Base-by-base conservation (phyloP, 192 early-diverging fungal species). In the Cladochytrium replicatum region DNA sequence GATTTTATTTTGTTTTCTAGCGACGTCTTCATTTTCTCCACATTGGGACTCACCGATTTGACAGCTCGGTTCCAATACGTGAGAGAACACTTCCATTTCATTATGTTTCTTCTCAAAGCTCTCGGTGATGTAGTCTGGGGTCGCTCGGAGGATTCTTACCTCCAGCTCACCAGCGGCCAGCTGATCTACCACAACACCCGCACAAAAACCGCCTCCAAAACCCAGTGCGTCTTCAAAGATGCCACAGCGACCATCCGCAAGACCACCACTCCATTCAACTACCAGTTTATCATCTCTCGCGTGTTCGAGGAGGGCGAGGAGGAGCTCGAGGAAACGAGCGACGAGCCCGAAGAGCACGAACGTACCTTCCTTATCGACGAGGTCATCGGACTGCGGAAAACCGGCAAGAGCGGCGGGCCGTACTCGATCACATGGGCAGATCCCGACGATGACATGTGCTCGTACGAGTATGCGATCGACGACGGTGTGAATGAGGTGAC, bases 281-380 rank as follows among this genome's bases (percentile, higher is more conserved):
- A 80, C 61, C 76, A 83, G 51, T 62, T 95, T n/a, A 72, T 88
- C 0, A 71, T 82, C n/a, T 74, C 68, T 41, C 78, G 87, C 24
- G 60, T 83, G 6, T 79, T 81, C 50, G 84, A 85, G 6, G 85
- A 90, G 44, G 89, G 82, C 29, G 86, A 86, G 48, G 79, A 72
- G 21, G 71, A 78, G 5, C 63, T 80, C 3, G 66, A 68, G 29
- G 58, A n/a, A n/a, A 73, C 34, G 78, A 78, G 5, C n/a, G 73
- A 65, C 0, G 66, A 80, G 15, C 17, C 30, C 50, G 67, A 60
- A 29, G 81, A 86, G 25, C 72, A 84, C 32, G 87, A 87, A 68
- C 61, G 38, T 48, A 49, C 70, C 1, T 91, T 86, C 52, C 54
- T 88, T 24, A 74, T 91, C 15, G 83, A 83, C 54, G 61, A 66